Percentiles rank a stretch among this genome's conserved stretches.
Evolutionary conservation across 176 grass and related monocot species (phyloP).

Genomic region (Neostapfia colusana): DNA sequence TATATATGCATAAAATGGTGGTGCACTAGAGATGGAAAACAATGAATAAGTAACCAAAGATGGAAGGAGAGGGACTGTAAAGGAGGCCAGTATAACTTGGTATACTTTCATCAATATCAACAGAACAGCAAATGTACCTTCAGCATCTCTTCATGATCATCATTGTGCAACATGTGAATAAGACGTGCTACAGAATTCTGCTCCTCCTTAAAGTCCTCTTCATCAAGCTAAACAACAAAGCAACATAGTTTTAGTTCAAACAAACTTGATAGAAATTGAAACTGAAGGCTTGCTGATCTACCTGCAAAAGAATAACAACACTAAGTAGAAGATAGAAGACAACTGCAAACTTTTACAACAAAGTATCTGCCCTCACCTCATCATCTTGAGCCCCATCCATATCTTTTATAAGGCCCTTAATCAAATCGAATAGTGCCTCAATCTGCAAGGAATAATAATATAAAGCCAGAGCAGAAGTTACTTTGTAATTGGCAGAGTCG

Average conservation of each 20-base stretch:
- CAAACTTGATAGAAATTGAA: no score
- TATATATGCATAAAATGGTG: conserved; percentile 1
- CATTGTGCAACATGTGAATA: conserved; percentile 94
- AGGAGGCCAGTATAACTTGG: conserved; percentile 1
- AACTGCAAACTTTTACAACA: conserved; percentile 2
- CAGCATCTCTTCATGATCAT: conserved; percentile 96
- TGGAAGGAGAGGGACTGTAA: not conserved
- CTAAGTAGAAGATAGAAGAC: conserved; percentile 8
- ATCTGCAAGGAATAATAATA: conserved; percentile 58
- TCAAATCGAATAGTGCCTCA: conserved; percentile 85
- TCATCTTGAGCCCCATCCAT: conserved; percentile 83
- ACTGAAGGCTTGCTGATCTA: not conserved
- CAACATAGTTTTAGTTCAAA: conserved; percentile 6
- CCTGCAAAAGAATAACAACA: not conserved
- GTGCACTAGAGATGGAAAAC: not conserved
- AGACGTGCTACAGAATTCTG: conserved; percentile 96
- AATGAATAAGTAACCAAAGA: not conserved
- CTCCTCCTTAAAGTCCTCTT: conserved; percentile 99
- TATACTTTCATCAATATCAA: conserved; percentile 15
- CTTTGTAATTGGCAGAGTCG: conserved; percentile 1
- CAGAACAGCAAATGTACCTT: conserved; percentile 64
- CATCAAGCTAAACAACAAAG: conserved; percentile 66
- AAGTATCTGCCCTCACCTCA: conserved; percentile 54
- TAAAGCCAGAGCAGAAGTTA: conserved; percentile 14
- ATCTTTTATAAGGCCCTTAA: conserved; percentile 97